Evolutionary conservation across 2,329 filamentous ascomycete species (phyloP).

Genomic region (Scytalidium sp.): DNA sequence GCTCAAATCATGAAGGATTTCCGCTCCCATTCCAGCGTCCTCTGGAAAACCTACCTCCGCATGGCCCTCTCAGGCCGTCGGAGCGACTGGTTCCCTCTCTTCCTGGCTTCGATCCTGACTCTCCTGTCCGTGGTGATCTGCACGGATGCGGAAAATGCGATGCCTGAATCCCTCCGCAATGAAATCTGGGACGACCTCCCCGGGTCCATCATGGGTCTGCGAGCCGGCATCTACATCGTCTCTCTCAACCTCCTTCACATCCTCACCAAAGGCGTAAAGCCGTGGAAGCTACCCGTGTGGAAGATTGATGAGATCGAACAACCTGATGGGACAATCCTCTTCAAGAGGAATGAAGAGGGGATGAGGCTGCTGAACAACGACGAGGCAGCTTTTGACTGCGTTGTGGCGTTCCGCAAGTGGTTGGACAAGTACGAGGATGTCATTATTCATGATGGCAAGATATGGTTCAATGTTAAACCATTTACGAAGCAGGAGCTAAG

Average conservation of each 20-base stretch:
- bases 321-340: neutral
- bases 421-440: neutral
- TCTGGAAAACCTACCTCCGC: neutral
- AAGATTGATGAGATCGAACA: neutral
- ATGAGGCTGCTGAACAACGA: neutral
- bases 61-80: neutral
- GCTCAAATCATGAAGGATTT: neutral
- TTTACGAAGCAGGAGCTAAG: neutral
- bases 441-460: neutral
- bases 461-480: neutral
- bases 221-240: neutral
- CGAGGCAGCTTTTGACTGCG: neutral
- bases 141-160: neutral
- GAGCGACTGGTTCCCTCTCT: neutral
- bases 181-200: neutral
- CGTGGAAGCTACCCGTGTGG: neutral
- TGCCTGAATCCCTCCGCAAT: neutral
- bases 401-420: neutral
- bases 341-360: neutral
- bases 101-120: neutral
- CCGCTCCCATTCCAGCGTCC: neutral
- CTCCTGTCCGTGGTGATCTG: neutral
- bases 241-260: neutral
- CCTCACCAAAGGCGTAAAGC: neutral
- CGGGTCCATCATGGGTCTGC: neutral